Evolutionary conservation across 2,329 filamentous ascomycete species (phyloP).

Genomic region (Paradendryphiella salina): DNA sequence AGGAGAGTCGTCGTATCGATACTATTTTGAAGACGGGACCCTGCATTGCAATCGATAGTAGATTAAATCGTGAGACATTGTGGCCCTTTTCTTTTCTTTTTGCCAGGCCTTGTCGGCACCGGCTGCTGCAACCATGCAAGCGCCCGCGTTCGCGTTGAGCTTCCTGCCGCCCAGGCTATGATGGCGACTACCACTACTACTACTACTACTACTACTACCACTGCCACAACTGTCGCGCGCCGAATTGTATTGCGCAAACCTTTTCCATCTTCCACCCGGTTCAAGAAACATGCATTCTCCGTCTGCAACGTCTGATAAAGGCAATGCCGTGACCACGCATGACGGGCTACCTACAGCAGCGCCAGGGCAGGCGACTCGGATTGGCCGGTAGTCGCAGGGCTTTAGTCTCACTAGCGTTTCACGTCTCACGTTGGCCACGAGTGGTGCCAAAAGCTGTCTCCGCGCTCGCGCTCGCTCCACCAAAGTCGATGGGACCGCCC

Average conservation of each 20-base stretch:
- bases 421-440: constrained; percentile 17
- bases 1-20: background rate
- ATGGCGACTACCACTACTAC: background rate
- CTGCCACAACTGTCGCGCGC: background rate
- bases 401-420: constrained; percentile 17
- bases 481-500: constrained; percentile 6
- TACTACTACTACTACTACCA: background rate
- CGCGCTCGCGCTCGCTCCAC: constrained; percentile 13
- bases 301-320: background rate
- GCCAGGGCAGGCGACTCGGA: constrained; percentile 2
- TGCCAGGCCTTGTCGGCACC: background rate
- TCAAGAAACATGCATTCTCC: background rate
- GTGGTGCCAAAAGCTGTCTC: constrained; percentile 18
- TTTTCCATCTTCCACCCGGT: background rate
- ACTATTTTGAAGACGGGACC: background rate
- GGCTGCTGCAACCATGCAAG: constrained; percentile 5
- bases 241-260: background rate
- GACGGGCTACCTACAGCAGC: background rate
- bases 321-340: constrained; percentile 4
- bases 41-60: background rate
- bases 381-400: constrained; percentile 8
- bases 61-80: background rate
- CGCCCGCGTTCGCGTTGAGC: constrained; percentile 5
- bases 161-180: background rate
- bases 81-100: background rate